A percentile compares a stretch with the other conserved stretches of the same genome.
Conservation (phyloP, 1,139 yeast species). For the Pichia norvegensis region DNA sequence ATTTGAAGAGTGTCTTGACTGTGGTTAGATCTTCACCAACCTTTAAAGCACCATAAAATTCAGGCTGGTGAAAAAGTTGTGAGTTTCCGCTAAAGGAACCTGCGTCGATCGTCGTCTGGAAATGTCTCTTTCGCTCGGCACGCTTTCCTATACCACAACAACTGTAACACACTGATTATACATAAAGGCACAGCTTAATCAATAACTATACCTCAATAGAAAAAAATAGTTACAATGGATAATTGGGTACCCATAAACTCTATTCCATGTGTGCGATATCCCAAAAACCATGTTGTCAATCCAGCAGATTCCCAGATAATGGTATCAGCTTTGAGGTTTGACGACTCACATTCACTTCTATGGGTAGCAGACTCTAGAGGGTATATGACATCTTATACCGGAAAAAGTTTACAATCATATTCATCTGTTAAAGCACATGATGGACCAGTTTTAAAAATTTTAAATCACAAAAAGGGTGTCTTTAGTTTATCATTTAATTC, state of each 20-base stretch:
- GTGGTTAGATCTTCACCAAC: too few relatives aligned
- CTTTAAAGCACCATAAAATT: too few relatives aligned
- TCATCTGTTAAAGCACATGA: slow-evolving; percentile 44
- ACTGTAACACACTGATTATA: too few relatives aligned
- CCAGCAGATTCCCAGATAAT: slow-evolving; percentile 11
- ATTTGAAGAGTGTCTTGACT: background rate
- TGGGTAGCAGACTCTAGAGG: slow-evolving; percentile 75
- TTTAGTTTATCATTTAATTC: slow-evolving; percentile 47
- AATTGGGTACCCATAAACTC: slow-evolving; percentile 37
- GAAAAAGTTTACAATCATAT: slow-evolving; percentile 36
- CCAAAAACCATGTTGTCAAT: slow-evolving; percentile 18
- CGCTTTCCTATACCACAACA: too few relatives aligned
- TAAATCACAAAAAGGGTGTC: slow-evolving; percentile 52
- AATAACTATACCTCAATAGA: background rate
- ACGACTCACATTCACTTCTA: slow-evolving; percentile 59
- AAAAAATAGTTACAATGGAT: slow-evolving; percentile 27
- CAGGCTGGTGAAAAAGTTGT: background rate
- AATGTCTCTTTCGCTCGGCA: background rate
- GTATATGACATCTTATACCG: slow-evolving; percentile 26
- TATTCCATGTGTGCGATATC: slow-evolving; percentile 10
- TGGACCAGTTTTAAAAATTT: slow-evolving; percentile 40
- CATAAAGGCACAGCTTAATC: too few relatives aligned
- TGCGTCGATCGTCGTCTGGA: background rate
- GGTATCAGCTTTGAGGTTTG: slow-evolving; percentile 47
- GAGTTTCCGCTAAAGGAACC: background rate